These are phyloP conservation scores for Cenchrus americanus DNA, from an alignment of 176 grass and related monocot species.

Conservation along the genomic window DNA sequence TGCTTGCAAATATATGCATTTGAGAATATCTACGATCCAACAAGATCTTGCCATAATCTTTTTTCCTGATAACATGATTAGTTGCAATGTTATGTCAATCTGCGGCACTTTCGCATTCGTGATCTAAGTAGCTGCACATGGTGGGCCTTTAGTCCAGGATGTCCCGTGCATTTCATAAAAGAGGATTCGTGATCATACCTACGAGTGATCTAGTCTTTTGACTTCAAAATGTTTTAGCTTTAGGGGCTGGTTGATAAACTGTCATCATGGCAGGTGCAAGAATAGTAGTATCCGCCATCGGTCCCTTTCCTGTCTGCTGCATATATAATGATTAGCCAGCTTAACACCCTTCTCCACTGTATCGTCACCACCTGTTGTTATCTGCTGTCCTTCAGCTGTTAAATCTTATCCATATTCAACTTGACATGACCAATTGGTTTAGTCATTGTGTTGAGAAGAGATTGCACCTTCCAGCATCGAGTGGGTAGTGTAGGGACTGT, in stretches of 20 bases:
- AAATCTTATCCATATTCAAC: constrained; percentile 48
- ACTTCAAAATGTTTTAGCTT: constrained; percentile 47
- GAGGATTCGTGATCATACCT: constrained; percentile 35
- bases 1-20: constrained; percentile 30
- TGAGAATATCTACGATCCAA: constrained; percentile 22
- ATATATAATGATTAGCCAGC: constrained; percentile 54
- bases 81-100: constrained; percentile 58
- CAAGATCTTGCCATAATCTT: constrained; percentile 39
- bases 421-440: constrained; percentile 29
- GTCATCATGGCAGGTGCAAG: constrained; percentile 48
- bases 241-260: constrained; percentile 46
- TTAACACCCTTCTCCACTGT: constrained; percentile 44
- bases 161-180: constrained; percentile 39
- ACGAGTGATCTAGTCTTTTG: constrained; percentile 43
- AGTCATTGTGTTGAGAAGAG: constrained; percentile 21
- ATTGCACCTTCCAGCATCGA: neutral
- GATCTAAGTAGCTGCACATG: constrained; percentile 54
- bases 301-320: constrained; percentile 43
- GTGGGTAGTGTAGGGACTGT: neutral
- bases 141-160: constrained; percentile 47
- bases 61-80: constrained; percentile 43
- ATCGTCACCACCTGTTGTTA: constrained; percentile 39
- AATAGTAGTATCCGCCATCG: constrained; percentile 30
- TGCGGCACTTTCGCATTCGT: constrained; percentile 45
- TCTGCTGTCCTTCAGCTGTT: constrained; percentile 36